A percentile compares a stretch with the other conserved stretches of the same genome.
Evolutionary conservation across 2,329 filamentous ascomycete species (phyloP).

Genomic region (Biscogniauxia sp.): DNA sequence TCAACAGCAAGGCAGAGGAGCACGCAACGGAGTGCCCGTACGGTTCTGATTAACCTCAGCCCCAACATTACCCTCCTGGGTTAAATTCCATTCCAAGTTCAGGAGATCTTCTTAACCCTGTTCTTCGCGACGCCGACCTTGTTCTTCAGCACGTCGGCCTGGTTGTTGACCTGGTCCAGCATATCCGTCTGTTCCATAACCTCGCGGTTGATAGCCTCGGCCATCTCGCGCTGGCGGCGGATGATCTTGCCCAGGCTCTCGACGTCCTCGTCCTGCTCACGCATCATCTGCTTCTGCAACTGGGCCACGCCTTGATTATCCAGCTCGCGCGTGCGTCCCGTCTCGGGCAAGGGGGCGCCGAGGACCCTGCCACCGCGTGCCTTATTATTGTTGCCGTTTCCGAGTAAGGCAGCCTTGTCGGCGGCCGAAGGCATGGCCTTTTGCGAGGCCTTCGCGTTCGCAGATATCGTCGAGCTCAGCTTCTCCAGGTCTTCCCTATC

Average conservation of each 20-base stretch:
- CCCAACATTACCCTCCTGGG: no score
- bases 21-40: no score
- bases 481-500: constrained; percentile 76
- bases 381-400: constrained; percentile 33
- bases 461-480: constrained; percentile 56
- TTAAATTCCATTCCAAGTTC: constrained; percentile 11
- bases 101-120: constrained; percentile 62
- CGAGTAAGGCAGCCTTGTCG: constrained; percentile 51
- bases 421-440: constrained; percentile 47
- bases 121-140: constrained; percentile 76
- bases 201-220: constrained; percentile 72
- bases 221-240: constrained; percentile 73
- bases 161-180: constrained; percentile 64
- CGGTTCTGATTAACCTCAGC: no score
- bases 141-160: constrained; percentile 61
- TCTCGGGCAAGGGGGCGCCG: constrained; percentile 71
- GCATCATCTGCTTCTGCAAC: constrained; percentile 71
- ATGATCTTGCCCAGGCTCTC: constrained; percentile 67
- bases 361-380: constrained; percentile 62
- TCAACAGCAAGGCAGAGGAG: no score
- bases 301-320: constrained; percentile 74
- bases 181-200: constrained; percentile 69
- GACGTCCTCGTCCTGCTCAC: constrained; percentile 72
- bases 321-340: constrained; percentile 70
- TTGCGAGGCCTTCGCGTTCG: constrained; percentile 40